phyloP scores from a whole-genome alignment of 768 basidiomycete genomes.

The Trametes coccinea region DNA sequence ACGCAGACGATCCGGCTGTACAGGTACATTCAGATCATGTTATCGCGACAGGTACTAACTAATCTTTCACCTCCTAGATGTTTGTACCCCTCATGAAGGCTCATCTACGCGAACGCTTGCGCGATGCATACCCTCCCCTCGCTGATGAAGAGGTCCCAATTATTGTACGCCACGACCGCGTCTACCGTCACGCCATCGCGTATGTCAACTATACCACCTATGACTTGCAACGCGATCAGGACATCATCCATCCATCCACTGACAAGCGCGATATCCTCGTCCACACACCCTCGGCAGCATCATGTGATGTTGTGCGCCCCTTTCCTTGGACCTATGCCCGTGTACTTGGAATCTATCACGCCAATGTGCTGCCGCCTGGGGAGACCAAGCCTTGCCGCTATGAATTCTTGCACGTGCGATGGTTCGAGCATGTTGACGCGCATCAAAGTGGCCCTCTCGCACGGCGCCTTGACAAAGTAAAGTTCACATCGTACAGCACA shows the following conservation, averaged over 20 bases:
- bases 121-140: conserved; percentile 9
- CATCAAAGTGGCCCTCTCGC: conserved; percentile 29
- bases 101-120: conserved; percentile 26
- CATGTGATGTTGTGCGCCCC: conserved; percentile 4
- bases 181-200: conserved; percentile 25
- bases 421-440: conserved; percentile 32
- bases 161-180: conserved; percentile 14
- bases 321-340: conserved; percentile 32
- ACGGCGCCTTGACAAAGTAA: conserved; percentile 37
- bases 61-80: conserved; percentile 5
- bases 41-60: not conserved
- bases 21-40: conserved; percentile 11
- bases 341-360: conserved; percentile 33
- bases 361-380: conserved; percentile 11
- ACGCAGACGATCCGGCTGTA: conserved; percentile 16
- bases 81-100: conserved; percentile 25
- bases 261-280: conserved; percentile 21
- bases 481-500: conserved; percentile 28
- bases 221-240: conserved; percentile 23
- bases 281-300: not conserved
- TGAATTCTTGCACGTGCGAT: conserved; percentile 42
- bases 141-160: conserved; percentile 8
- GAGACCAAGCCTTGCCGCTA: conserved; percentile 8
- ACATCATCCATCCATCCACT: conserved; percentile 13
- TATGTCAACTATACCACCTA: conserved; percentile 29